These are phyloP conservation scores for Cyclotella cryptica DNA, from an alignment of 108 stramenopile genomes.

Conservation along the genomic window DNA sequence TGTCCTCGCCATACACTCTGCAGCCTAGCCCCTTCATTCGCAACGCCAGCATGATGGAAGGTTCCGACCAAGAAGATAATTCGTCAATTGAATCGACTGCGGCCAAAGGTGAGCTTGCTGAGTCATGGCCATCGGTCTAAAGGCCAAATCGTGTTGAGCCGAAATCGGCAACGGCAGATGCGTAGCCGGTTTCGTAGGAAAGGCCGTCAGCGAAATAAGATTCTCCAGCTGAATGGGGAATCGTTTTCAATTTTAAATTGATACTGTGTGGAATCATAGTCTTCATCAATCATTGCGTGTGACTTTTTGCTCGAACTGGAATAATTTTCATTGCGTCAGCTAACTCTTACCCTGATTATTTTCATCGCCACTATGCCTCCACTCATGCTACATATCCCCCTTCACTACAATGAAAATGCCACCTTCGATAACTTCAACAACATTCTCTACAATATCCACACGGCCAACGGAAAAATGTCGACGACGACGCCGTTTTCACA, in stretches of 20 bases:
- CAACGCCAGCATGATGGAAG: conserved; percentile 42
- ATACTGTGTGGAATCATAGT: too few relatives aligned
- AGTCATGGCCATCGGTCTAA: too few relatives aligned
- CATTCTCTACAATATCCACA: conserved; percentile 16
- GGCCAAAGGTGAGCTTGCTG: conserved; percentile 29
- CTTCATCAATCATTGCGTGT: too few relatives aligned
- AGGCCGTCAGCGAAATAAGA: too few relatives aligned
- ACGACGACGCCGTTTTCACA: conserved; percentile 9
- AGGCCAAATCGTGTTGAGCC: too few relatives aligned
- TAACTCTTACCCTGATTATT: conserved; percentile 2
- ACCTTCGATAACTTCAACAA: conserved; percentile 20
- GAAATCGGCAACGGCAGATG: too few relatives aligned
- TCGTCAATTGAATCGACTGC: conserved; percentile 36
- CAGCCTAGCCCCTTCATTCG: too few relatives aligned
- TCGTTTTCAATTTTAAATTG: neutral
- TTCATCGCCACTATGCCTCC: conserved; percentile 9
- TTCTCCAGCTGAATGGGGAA: neutral
- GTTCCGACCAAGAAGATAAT: conserved; percentile 39
- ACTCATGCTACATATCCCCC: conserved; percentile 5
- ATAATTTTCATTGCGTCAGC: conserved; percentile 10
- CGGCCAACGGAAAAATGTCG: neutral
- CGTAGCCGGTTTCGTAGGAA: too few relatives aligned
- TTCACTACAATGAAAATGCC: conserved; percentile 7
- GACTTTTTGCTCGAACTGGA: too few relatives aligned
- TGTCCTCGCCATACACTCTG: too few relatives aligned